Evolutionary conservation across 2,329 filamentous ascomycete genomes (phyloP), one percentile per base, ranked within the genome.

Genomic region (Aureobasidium pullulans): DNA sequence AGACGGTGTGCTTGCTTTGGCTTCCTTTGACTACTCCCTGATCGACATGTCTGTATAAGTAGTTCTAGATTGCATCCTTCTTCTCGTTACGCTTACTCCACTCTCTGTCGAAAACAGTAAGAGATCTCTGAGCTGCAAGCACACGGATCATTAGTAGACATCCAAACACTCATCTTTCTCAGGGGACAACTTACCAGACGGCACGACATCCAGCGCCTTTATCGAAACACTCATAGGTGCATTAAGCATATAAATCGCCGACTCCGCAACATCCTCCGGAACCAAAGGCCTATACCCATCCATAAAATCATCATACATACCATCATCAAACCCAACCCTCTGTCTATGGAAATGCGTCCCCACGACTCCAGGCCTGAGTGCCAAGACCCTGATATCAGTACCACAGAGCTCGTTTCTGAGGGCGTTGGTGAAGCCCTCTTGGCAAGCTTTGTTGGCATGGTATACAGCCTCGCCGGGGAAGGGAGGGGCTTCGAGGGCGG

Each of bases 391-490:
- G 58, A 80, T 77, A 61, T 79, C 73, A 0, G 76, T 78, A 3
- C 72, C 75, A 23, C 62, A 66, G 8, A 80, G 64, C 65, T 83
- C 80, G 16, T 72, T 79, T 0, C 79, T 68, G 9, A 81, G 69
- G 1, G 73, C 72, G 58, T 81, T 79, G 0, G 75, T 76, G 62
- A 82, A 80, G 0, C 68, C 78, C 58, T 81, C 78, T 54, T 78
- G 76, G 3, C 69, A 71, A 0, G 77, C 76, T 62, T 79, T 80
- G 62, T 69, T 75, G 4, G 77, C 71, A 60, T 80, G 77, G 57
- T 80, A 78, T 8, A 81, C 76, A 0, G 76, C 73, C 62, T 81
- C 78, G 11, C 78, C 77, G 0, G 75, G 68, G 53, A 80, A 80
- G 0, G 78, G 78, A 0, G 78, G 78, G 0, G 73, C 73, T 60